Percentiles rank a stretch among this genome's conserved stretches.
phyloP scores from a whole-genome alignment of 345 rosid genomes.

The Populus euphratica region DNA sequence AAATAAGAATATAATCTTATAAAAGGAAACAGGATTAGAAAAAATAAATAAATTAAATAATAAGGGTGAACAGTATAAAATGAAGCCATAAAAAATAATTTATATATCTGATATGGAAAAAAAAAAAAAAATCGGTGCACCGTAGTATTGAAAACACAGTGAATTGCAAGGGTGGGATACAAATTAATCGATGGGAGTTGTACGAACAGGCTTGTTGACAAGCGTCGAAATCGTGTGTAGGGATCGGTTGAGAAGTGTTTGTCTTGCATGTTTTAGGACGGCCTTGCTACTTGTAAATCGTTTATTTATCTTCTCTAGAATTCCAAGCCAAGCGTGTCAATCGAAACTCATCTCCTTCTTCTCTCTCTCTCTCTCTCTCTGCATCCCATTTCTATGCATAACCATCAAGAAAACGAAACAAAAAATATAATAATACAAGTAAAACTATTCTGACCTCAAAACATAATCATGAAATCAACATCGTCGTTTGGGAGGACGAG shows the following conservation, averaged over 20 bases:
- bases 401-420: neutral
- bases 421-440: neutral
- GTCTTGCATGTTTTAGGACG: constrained; percentile 32
- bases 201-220: constrained; percentile 13
- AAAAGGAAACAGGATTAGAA: too few relatives aligned
- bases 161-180: too few relatives aligned
- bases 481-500: constrained; percentile 46
- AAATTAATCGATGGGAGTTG: too few relatives aligned
- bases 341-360: neutral
- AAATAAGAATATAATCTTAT: too few relatives aligned
- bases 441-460: neutral
- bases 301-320: neutral
- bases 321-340: constrained; percentile 1
- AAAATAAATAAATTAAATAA: too few relatives aligned
- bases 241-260: constrained; percentile 66
- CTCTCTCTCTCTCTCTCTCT: neutral
- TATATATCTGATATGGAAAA: too few relatives aligned
- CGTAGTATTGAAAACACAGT: too few relatives aligned
- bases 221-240: constrained; percentile 59
- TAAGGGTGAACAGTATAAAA: too few relatives aligned
- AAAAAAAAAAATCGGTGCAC: too few relatives aligned
- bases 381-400: neutral
- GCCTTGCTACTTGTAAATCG: neutral
- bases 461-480: constrained; percentile 27
- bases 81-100: too few relatives aligned